Base-by-base conservation (phyloP, 2,329 filamentous ascomycete genomes). In the Cladorrhinum sp. region DNA sequence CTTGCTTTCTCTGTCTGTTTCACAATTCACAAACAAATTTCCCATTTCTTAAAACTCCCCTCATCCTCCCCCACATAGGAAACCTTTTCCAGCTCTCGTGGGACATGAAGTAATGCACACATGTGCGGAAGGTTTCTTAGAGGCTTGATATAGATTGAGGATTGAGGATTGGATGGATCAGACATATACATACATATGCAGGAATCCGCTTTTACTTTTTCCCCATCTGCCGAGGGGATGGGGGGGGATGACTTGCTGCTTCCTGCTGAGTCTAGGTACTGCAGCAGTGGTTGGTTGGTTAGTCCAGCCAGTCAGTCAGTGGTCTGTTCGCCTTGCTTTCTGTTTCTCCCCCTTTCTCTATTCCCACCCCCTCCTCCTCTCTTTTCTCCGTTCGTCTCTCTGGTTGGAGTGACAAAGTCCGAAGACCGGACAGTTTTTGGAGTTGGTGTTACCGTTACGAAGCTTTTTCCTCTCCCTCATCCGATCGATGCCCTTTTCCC, bases 41-140 rank as follows among this genome's bases (percentile, higher is more conserved):
- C n/a, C 20, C 13, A 16, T 45, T n/a, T n/a, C 38, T 45, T 4
- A 45, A 45, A 20, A 4, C 38, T 22, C 45, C 49, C 24, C 7
- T 25, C 49, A 49, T 50, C 53, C 25, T 56, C 38, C 23, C 36
- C 53, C 38, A 24, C 24, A 32, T 32, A 32, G 27, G 27, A 12
- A 6, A 12, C 27, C 12, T 32, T 45, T 58, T 58, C 45, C 53
- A 18, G 22, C 32, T 27, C 24, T n/a, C 22, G 24, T 48, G 32
- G 29, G 25, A 25, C 48, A 38, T 25, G 50, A 51, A 50, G 24
- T 36, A 36, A 51, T 49, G 60, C 57, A 52, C 36, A 16, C 45
- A 56, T 57, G 50, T 45, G 50, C 45, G 36, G 58, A 50, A 38
- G 32, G 32, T 50, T 49, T 25, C 3, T 8, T 12, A 22, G 22